phyloP scores from a whole-genome alignment of 257 asterid genomes.

The Primulina huaijiensis region DNA sequence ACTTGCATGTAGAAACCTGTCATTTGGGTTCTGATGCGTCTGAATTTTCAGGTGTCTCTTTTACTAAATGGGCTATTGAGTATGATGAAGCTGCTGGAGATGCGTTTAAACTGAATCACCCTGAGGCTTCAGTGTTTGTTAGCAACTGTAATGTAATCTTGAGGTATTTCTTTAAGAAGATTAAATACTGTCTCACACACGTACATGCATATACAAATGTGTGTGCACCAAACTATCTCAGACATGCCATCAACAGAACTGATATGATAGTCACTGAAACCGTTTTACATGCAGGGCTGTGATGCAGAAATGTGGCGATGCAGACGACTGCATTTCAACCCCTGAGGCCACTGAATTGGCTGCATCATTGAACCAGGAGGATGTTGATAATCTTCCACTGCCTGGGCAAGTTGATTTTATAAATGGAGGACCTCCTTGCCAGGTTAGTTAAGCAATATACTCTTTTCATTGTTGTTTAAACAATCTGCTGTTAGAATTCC shows the following conservation, averaged over 20 bases:
- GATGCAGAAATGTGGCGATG: conserved; percentile 88
- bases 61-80: conserved; percentile 95
- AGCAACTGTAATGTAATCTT: conserved; percentile 86
- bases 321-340: conserved; percentile 82
- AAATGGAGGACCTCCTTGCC: conserved; percentile 99
- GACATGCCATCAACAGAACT: conserved; percentile 13
- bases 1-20: conserved; percentile 10
- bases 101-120: conserved; percentile 90
- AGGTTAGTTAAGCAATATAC: conserved; percentile 54
- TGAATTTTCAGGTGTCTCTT: conserved; percentile 51
- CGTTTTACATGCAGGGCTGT: conserved; percentile 61
- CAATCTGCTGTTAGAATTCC: conserved; percentile 11
- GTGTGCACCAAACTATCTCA: conserved; percentile 1
- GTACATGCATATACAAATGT: background rate
- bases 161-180: conserved; percentile 42
- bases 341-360: conserved; percentile 87
- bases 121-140: conserved; percentile 66
- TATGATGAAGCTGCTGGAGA: conserved; percentile 90
- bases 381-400: conserved; percentile 65
- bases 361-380: conserved; percentile 47
- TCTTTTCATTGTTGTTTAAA: conserved; percentile 73
- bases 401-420: conserved; percentile 97
- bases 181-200: conserved; percentile 2
- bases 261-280: conserved; percentile 22
- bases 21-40: conserved; percentile 21